A percentile compares a stretch with the other conserved stretches of the same genome.
Conservation (phyloP, 176 grass and related monocot species). For the Raddia distichophylla region DNA sequence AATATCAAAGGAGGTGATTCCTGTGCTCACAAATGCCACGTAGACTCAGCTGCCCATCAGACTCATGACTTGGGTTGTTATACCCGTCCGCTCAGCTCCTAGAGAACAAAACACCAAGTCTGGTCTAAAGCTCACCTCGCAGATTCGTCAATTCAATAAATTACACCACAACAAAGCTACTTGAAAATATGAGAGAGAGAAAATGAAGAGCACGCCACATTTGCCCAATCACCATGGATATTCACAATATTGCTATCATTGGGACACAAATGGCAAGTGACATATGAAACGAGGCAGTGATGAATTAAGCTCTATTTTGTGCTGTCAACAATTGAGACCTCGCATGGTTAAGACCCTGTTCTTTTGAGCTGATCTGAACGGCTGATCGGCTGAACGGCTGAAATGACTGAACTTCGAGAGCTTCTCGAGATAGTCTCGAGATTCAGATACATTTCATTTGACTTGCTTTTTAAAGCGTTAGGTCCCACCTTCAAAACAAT, state of each 20-base stretch:
- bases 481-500: too few relatives aligned
- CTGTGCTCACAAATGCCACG: background rate
- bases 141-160: background rate
- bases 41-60: background rate
- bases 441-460: too few relatives aligned
- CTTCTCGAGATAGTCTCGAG: too few relatives aligned
- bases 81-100: background rate
- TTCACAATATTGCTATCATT: background rate
- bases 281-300: background rate
- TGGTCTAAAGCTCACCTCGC: background rate
- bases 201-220: background rate
- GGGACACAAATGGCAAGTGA: background rate
- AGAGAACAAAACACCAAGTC: background rate
- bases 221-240: background rate
- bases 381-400: too few relatives aligned
- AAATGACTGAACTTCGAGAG: too few relatives aligned
- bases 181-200: background rate
- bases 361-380: too few relatives aligned
- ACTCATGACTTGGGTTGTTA: background rate
- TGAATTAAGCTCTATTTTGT: background rate
- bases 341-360: background rate
- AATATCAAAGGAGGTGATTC: background rate
- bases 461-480: too few relatives aligned
- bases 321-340: background rate
- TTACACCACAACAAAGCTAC: background rate